These are phyloP conservation scores for Bryopsis sp. DNA, from an alignment of 139 green algal genomes.

Conservation along the genomic window DNA sequence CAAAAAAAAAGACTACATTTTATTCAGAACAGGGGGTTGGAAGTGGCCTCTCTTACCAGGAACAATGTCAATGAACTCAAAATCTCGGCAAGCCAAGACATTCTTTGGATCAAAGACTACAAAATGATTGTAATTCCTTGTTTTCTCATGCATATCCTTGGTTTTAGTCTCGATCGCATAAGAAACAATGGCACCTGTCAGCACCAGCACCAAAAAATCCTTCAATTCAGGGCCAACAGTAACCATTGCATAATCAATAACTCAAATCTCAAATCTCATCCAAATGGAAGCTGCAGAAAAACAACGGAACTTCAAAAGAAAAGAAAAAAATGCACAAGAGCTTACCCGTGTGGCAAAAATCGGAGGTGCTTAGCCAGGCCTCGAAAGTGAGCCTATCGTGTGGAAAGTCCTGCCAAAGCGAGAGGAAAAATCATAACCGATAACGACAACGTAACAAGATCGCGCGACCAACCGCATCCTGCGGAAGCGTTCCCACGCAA, in stretches of 20 bases:
- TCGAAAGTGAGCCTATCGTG: constrained; percentile 68
- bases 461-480: not conserved
- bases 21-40: no score
- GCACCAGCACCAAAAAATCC: not conserved
- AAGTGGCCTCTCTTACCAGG: no score
- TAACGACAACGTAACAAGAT: not conserved
- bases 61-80: constrained; percentile 33
- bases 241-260: not conserved
- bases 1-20: no score
- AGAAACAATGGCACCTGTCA: constrained; percentile 58
- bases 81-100: constrained; percentile 71
- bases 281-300: not conserved
- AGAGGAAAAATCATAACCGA: not conserved
- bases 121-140: constrained; percentile 71
- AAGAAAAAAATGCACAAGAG: constrained; percentile 1
- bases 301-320: not conserved
- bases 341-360: constrained; percentile 65
- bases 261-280: not conserved
- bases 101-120: constrained; percentile 45
- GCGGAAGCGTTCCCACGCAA: not conserved
- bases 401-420: constrained; percentile 43
- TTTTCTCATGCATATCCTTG: constrained; percentile 31
- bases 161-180: constrained; percentile 59
- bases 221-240: not conserved
- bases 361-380: constrained; percentile 71